Percentiles rank a stretch among this genome's conserved stretches.
phyloP scores from a whole-genome alignment of 2,329 filamentous ascomycete genomes.

The Penicillium corylophilum region DNA sequence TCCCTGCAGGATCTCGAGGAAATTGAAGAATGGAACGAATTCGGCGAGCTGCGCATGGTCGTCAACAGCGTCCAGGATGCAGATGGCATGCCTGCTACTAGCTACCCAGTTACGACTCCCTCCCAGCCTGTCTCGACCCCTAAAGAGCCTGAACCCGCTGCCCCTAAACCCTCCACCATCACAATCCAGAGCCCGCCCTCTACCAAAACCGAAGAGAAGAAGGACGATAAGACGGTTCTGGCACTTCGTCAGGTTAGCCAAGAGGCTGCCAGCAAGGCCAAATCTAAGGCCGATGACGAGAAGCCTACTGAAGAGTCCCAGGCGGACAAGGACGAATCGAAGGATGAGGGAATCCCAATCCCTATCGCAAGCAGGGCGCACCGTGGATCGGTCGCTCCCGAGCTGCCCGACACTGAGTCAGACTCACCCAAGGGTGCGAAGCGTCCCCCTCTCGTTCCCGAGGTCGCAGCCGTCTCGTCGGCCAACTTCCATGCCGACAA shows the following conservation, averaged over 20 bases:
- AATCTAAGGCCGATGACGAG: conserved; percentile 24
- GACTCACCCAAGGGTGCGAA: conserved; percentile 19
- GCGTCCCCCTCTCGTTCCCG: conserved; percentile 35
- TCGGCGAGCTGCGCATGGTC: conserved; percentile 87
- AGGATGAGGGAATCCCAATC: conserved; percentile 13
- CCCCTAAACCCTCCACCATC: conserved; percentile 37
- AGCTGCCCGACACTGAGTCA: conserved; percentile 24
- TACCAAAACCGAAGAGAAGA: conserved; percentile 31
- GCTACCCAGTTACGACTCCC: conserved; percentile 16
- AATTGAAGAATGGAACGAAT: conserved; percentile 99
- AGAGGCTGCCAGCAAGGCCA: conserved; percentile 40
- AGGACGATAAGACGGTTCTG: conserved; percentile 39
- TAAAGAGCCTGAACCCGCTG: conserved; percentile 20
- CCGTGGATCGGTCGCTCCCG: conserved; percentile 34
- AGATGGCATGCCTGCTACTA: conserved; percentile 33
- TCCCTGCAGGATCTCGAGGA: conserved; percentile 75
- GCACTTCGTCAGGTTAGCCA: conserved; percentile 47
- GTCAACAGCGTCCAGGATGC: conserved; percentile 53
- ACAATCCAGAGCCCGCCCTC: conserved; percentile 43
- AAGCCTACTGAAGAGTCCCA: conserved; percentile 11
- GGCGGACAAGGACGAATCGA: conserved; percentile 17
- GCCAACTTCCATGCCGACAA: conserved; percentile 41
- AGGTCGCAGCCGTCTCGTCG: conserved; percentile 38
- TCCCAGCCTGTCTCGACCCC: conserved; percentile 27
- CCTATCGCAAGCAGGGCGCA: conserved; percentile 13